A percentile compares a stretch with the other conserved stretches of the same genome.
phyloP scores from a whole-genome alignment of 331 rosid genomes.

The Acacia concinna region DNA sequence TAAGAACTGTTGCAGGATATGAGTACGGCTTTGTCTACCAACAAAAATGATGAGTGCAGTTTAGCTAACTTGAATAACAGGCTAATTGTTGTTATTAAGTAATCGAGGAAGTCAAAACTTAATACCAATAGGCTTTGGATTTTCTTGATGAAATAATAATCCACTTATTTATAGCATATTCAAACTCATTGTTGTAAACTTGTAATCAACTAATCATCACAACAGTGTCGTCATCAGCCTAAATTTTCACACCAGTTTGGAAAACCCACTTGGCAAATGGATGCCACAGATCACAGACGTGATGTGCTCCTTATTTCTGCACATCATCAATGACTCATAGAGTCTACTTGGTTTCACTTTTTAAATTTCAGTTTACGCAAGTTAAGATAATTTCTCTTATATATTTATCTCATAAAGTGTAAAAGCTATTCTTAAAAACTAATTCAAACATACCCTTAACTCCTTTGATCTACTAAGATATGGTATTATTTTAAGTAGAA shows the following conservation, averaged over 20 bases:
- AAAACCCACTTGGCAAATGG: constrained; percentile 13
- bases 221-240: constrained; percentile 8
- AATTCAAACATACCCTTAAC: too few relatives aligned
- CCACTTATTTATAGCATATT: neutral
- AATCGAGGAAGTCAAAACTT: constrained; percentile 2
- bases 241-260: constrained; percentile 3
- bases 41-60: neutral
- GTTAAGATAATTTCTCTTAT: too few relatives aligned
- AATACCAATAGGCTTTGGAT: neutral
- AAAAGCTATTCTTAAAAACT: too few relatives aligned
- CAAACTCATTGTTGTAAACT: constrained; percentile 9
- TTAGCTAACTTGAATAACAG: neutral
- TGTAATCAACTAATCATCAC: too few relatives aligned
- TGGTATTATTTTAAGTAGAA: too few relatives aligned
- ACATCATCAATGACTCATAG: neutral
- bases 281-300: neutral
- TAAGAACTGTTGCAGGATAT: neutral
- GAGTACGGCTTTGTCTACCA: neutral
- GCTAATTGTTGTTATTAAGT: constrained; percentile 9
- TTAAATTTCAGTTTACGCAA: too few relatives aligned
- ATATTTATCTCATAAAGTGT: too few relatives aligned
- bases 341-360: too few relatives aligned
- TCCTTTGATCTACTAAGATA: too few relatives aligned
- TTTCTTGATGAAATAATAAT: neutral
- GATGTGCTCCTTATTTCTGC: neutral